phyloP scores from a whole-genome alignment of 371 early-diverging fungal species.

The Rhizomucor miehei region DNA sequence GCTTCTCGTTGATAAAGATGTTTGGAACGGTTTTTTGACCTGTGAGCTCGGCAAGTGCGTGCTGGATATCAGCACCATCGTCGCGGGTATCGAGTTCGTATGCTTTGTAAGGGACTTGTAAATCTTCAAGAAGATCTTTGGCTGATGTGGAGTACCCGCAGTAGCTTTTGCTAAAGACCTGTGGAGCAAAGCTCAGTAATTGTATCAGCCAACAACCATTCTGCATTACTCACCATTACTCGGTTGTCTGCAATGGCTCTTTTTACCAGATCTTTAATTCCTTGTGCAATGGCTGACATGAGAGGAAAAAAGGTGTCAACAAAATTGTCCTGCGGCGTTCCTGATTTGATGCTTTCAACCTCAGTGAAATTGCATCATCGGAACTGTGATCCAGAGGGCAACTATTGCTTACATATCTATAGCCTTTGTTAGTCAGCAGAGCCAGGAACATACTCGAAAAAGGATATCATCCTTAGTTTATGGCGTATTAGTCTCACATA shows the following conservation, averaged over 20 bases:
- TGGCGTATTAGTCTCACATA: no score
- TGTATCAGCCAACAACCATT: neutral
- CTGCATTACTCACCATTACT: slow-evolving; percentile 28
- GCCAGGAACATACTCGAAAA: no score
- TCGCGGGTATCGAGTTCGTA: slow-evolving; percentile 57
- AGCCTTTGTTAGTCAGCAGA: no score
- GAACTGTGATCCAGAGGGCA: no score
- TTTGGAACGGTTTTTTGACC: slow-evolving; percentile 91
- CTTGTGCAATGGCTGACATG: slow-evolving; percentile 15
- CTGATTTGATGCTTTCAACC: no score
- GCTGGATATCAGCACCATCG: slow-evolving; percentile 80
- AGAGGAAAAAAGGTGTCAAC: neutral
- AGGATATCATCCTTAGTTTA: no score
- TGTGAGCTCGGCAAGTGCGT: slow-evolving; percentile 63
- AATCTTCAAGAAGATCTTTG: slow-evolving; percentile 59
- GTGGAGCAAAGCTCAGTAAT: neutral
- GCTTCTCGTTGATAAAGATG: slow-evolving; percentile 77
- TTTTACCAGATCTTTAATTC: slow-evolving; percentile 36
- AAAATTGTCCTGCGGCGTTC: neutral
- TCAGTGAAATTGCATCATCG: no score
- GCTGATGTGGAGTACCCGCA: slow-evolving; percentile 85
- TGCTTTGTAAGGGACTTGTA: slow-evolving; percentile 46
- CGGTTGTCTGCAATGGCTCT: slow-evolving; percentile 39
- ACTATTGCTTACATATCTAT: no score
- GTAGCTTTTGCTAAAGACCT: slow-evolving; percentile 83